Evolutionary conservation across 2,329 filamentous ascomycete genomes (phyloP).

Genomic region (Penicillium palitans): DNA sequence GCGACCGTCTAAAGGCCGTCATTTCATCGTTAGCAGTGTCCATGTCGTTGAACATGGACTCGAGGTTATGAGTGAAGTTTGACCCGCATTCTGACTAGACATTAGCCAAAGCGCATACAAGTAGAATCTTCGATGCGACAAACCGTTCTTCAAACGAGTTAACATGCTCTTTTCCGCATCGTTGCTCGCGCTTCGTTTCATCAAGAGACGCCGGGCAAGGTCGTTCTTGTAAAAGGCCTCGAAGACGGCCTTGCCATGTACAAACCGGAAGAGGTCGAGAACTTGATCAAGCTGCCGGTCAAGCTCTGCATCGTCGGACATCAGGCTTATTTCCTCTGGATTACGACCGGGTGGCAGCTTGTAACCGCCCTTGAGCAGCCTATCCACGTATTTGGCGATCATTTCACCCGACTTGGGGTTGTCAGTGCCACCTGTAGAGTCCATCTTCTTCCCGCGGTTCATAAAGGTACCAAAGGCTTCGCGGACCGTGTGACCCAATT

Average conservation of each 20-base stretch:
- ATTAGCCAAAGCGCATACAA: slow-evolving; percentile 3
- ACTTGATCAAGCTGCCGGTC: slow-evolving; percentile 90
- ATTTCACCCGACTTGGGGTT: slow-evolving; percentile 96
- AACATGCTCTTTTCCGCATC: slow-evolving; percentile 97
- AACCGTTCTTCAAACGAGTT: slow-evolving; percentile 74
- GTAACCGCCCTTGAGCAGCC: slow-evolving; percentile 80
- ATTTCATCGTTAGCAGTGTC: slow-evolving; percentile 92
- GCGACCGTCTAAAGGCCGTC: slow-evolving; percentile 70
- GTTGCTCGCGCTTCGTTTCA: slow-evolving; percentile 88
- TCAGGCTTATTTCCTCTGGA: slow-evolving; percentile 55
- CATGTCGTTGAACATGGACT: slow-evolving; percentile 99
- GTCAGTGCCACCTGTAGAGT: slow-evolving; percentile 72
- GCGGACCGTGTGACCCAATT: slow-evolving; percentile 73
- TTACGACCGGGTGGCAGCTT: slow-evolving; percentile 54
- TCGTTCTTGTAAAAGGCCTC: slow-evolving; percentile 99
- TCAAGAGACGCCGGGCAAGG: slow-evolving; percentile 80
- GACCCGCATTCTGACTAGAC: slow-evolving; percentile 74
- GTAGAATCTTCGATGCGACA: slow-evolving; percentile 14
- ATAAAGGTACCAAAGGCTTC: slow-evolving; percentile 89
- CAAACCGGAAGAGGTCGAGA: slow-evolving; percentile 91
- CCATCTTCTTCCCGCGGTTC: slow-evolving; percentile 76
- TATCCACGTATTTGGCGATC: slow-evolving; percentile 96
- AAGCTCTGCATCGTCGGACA: slow-evolving; percentile 88
- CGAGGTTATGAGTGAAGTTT: slow-evolving; percentile 92
- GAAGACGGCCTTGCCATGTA: slow-evolving; percentile 96